Conservation (phyloP, 2,329 filamentous ascomycete genomes). For the Myriosclerotinia curreyana region DNA sequence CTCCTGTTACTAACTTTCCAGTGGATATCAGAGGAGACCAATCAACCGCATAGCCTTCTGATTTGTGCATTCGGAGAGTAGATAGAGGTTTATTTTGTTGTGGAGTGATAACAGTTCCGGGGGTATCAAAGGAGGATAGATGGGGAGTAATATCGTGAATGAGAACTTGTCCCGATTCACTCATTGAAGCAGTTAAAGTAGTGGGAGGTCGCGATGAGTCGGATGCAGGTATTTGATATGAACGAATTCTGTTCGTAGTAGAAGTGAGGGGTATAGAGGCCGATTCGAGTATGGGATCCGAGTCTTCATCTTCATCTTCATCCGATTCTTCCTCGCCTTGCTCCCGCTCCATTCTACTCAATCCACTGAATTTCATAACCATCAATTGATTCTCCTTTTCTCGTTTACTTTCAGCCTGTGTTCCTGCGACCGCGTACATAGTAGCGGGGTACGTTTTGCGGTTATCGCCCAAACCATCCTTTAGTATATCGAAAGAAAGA, state of each 20-base stretch:
- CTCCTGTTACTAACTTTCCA: slow-evolving; percentile 86
- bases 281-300: slow-evolving; percentile 91
- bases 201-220: slow-evolving; percentile 70
- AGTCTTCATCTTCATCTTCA: slow-evolving; percentile 67
- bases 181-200: slow-evolving; percentile 87
- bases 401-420: slow-evolving; percentile 75
- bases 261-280: slow-evolving; percentile 81
- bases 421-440: slow-evolving; percentile 91
- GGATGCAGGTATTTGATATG: slow-evolving; percentile 72
- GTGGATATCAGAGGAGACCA: slow-evolving; percentile 82
- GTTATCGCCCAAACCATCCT: slow-evolving; percentile 80
- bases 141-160: slow-evolving; percentile 95
- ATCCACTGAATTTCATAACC: slow-evolving; percentile 92
- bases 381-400: slow-evolving; percentile 88
- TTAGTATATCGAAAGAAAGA: slow-evolving; percentile 89
- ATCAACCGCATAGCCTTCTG: slow-evolving; percentile 94
- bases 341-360: slow-evolving; percentile 79
- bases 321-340: slow-evolving; percentile 64
- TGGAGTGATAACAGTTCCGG: slow-evolving; percentile 74
- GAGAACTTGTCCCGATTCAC: slow-evolving; percentile 80
- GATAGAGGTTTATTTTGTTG: slow-evolving; percentile 85
- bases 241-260: slow-evolving; percentile 90
- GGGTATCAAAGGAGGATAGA: slow-evolving; percentile 83
- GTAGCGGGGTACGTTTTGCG: slow-evolving; percentile 93
- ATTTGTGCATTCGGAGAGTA: slow-evolving; percentile 86